These are phyloP conservation scores for Leccinum huronense DNA, from an alignment of 1,284 basidiomycete species.

Conservation along the genomic window DNA sequence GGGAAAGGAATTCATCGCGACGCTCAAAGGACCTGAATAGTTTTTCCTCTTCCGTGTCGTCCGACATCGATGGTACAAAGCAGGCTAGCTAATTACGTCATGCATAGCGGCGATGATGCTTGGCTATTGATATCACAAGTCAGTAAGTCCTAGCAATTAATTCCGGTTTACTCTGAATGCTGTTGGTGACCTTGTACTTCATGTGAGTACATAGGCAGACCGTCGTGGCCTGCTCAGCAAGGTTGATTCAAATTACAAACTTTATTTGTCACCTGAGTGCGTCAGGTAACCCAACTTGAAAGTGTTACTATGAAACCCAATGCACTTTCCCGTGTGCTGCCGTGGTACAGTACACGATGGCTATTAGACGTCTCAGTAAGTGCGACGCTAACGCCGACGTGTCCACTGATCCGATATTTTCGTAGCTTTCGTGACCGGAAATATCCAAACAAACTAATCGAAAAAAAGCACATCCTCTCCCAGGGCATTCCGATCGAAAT, in stretches of 20 bases:
- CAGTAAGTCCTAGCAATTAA: background rate
- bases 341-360: conserved; percentile 16
- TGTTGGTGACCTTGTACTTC: too few relatives aligned
- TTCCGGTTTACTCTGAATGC: too few relatives aligned
- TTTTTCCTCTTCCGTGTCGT: conserved; percentile 43
- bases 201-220: too few relatives aligned
- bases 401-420: conserved; percentile 6
- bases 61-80: conserved; percentile 27
- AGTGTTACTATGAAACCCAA: too few relatives aligned
- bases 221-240: too few relatives aligned
- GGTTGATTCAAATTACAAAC: too few relatives aligned
- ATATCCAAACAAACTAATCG: conserved; percentile 90
- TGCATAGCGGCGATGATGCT: conserved; percentile 4
- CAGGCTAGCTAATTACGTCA: conserved; percentile 24
- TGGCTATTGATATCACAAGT: background rate
- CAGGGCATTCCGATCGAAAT: conserved; percentile 60
- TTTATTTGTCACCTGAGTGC: too few relatives aligned
- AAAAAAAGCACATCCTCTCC: conserved; percentile 79
- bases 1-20: conserved; percentile 53
- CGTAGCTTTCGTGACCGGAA: conserved; percentile 91
- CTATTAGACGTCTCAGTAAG: conserved; percentile 24
- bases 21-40: conserved; percentile 60
- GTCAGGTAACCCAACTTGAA: too few relatives aligned
- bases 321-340: too few relatives aligned
- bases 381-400: background rate